phyloP scores from a whole-genome alignment of 495 filamentous ascomycete genomes.

The Trypethelium eluteriae region DNA sequence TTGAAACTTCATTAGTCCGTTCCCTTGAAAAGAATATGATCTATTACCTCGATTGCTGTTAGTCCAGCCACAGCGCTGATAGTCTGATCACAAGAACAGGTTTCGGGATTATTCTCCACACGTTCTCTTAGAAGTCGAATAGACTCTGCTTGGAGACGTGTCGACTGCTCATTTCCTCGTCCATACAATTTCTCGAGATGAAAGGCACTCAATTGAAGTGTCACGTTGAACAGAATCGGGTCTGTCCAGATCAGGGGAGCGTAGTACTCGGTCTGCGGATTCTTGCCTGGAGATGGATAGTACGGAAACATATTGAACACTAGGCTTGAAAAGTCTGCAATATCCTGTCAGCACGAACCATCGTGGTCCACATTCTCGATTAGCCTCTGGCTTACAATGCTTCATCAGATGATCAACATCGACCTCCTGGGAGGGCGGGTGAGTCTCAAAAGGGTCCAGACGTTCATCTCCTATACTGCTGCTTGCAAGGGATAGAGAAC shows the following conservation, averaged over 20 bases:
- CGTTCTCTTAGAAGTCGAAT: slow-evolving; percentile 16
- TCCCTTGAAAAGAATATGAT: neutral
- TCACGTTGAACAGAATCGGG: slow-evolving; percentile 21
- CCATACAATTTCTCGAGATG: slow-evolving; percentile 15
- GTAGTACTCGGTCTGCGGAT: slow-evolving; percentile 18
- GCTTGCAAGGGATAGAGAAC: neutral
- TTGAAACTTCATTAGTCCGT: neutral
- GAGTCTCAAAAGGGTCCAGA: slow-evolving; percentile 20
- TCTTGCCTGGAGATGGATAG: slow-evolving; percentile 14
- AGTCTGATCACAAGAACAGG: slow-evolving; percentile 15
- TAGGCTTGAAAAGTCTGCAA: slow-evolving; percentile 14
- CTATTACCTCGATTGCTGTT: slow-evolving; percentile 15
- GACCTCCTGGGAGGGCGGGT: slow-evolving; percentile 7
- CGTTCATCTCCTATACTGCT: neutral
- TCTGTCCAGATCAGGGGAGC: slow-evolving; percentile 20
- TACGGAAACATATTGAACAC: slow-evolving; percentile 21
- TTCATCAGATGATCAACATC: slow-evolving; percentile 18
- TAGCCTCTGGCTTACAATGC: too few relatives aligned
- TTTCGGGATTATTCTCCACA: slow-evolving; percentile 14
- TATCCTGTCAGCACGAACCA: neutral
- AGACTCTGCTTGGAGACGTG: slow-evolving; percentile 16
- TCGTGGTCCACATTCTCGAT: neutral
- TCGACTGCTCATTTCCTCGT: slow-evolving; percentile 13
- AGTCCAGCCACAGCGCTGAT: slow-evolving; percentile 19
- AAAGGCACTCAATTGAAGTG: slow-evolving; percentile 16